Percentiles rank a stretch among this genome's conserved stretches.
Evolutionary conservation across 1,139 yeast species (phyloP).

Genomic region (Taphrina flavorubra): DNA sequence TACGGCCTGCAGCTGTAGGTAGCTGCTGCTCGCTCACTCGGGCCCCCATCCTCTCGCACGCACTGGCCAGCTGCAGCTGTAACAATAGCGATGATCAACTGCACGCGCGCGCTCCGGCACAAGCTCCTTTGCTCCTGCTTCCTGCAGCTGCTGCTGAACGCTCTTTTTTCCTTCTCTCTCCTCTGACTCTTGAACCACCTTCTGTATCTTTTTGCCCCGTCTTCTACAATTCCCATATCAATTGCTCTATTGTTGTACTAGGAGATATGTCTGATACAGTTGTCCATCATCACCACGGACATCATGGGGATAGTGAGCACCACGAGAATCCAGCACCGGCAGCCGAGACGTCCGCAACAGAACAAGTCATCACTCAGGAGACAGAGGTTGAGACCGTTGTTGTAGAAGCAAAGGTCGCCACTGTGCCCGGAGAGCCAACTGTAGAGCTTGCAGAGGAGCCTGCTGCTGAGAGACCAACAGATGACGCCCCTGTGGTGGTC

Average conservation of each 20-base stretch:
- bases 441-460: constrained; percentile 8
- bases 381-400: neutral
- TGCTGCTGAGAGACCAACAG: neutral
- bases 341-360: neutral
- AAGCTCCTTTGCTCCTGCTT: too few relatives aligned
- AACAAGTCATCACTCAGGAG: neutral
- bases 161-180: neutral
- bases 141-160: too few relatives aligned
- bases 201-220: neutral
- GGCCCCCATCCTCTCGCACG: too few relatives aligned
- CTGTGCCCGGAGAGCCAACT: neutral
- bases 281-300: neutral
- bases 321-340: neutral
- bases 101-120: too few relatives aligned
- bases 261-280: neutral
- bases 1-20: too few relatives aligned
- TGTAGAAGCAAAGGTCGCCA: neutral
- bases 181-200: neutral
- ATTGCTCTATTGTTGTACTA: neutral
- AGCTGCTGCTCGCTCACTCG: too few relatives aligned
- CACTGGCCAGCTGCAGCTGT: too few relatives aligned
- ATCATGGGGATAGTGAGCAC: neutral
- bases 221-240: neutral
- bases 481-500: neutral
- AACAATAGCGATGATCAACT: too few relatives aligned